Evolutionary conservation across 768 basidiomycete species (phyloP), one percentile per base, ranked within the genome.

Genomic region (Baorangia bicolor): DNA sequence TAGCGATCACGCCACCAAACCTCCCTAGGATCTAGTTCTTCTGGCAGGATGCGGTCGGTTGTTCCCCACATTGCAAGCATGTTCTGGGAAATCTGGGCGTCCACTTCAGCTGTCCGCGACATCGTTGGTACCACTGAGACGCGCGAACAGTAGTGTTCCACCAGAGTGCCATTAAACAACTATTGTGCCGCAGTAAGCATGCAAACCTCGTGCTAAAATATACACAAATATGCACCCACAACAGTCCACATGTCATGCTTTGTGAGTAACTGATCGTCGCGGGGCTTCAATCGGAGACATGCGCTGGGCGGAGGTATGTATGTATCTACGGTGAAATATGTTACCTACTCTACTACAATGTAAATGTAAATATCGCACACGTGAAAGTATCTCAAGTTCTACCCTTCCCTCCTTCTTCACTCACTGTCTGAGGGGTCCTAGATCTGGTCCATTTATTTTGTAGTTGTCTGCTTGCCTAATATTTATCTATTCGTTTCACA

Each of bases 1-100:
- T 62, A 58, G 28, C 33, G 55, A 0, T 55, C 45, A 14, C 20
- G 51, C 63, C 63, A 61, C 60, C 58, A 60, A 12, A 53, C 5
- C 3, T 61, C 58, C 1, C 46, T 44, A 1, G 47, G 51, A 25
- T 61, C 58, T 0, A 60, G 41, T 39, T 60, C 46, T 33, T 60
- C 60, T 2, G 56, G 59, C 2, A 10, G 34, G 9, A 30, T 11
- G 25, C 1, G 40, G 28, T 8, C 45, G 2, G 11, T 13, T 18
- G 56, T 57, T 4, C 54, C 56, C 56, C 51, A 49, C 23, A 54
- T 13, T 12, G 9, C 18, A 11, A 25, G 37, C 16, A 14, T 21
- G 9, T 4, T 18, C 21, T 37, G n/a, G 20, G 45, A 11, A 5
- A 33, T 12, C 33, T 57, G 54, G 7, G 55, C 35, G 6, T 13